Evolutionary conservation across 352 stramenopile species (phyloP).

Genomic region (Hyaloperonospora arabidopsidis): DNA sequence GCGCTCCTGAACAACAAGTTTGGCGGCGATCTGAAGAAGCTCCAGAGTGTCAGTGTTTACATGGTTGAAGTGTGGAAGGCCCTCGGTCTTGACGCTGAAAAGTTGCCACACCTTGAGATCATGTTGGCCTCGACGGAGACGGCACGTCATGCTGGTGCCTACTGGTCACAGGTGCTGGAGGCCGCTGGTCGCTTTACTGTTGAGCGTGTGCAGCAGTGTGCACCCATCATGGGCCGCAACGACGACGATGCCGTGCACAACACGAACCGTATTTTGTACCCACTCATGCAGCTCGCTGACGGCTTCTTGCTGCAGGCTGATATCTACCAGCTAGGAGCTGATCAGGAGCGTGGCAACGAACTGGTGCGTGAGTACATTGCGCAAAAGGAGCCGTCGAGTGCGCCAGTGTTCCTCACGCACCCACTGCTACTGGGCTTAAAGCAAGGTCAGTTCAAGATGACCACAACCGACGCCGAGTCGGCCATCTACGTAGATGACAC

Average conservation of each 20-base stretch:
- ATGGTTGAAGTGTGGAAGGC: conserved; percentile 99
- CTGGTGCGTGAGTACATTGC: conserved; percentile 96
- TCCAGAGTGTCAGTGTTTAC: conserved; percentile 90
- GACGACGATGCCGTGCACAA: conserved; percentile 74
- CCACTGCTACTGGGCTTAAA: conserved; percentile 97
- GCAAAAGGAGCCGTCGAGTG: conserved; percentile 61
- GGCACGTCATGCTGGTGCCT: conserved; percentile 76
- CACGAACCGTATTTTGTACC: conserved; percentile 94
- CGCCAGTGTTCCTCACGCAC: conserved; percentile 93
- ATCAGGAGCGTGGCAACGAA: conserved; percentile 94
- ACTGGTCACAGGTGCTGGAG: conserved; percentile 92
- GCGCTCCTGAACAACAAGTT: conserved; percentile 99
- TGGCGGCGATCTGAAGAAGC: conserved; percentile 96
- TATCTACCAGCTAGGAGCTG: conserved; percentile 97
- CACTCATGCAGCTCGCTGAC: conserved; percentile 97
- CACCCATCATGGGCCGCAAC: conserved; percentile 96
- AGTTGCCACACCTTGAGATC: conserved; percentile 92
- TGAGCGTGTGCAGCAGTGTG: conserved; percentile 94
- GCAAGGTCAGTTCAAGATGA: conserved; percentile 99
- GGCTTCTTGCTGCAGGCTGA: conserved; percentile 98
- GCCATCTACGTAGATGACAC: conserved; percentile 98
- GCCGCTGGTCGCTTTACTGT: conserved; percentile 84
- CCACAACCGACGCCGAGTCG: conserved; percentile 95
- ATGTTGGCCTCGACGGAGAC: conserved; percentile 96
- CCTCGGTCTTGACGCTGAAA: conserved; percentile 89